Conservation (phyloP, 2,329 filamentous ascomycete genomes). For the Xylariaceae sp. region DNA sequence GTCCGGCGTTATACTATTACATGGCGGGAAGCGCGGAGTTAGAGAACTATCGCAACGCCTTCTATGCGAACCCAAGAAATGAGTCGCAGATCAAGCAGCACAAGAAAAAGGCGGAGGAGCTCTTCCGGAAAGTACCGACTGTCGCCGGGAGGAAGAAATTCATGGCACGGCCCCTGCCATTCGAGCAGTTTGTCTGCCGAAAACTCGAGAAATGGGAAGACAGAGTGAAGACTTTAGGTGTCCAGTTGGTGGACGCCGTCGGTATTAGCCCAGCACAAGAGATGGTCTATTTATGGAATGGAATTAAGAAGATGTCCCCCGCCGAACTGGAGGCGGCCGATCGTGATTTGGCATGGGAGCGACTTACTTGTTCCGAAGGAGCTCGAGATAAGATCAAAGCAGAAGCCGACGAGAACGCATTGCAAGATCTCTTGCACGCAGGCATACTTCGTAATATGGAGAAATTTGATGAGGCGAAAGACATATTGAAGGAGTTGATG, state of each 20-base stretch:
- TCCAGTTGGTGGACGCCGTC: slow-evolving; percentile 74
- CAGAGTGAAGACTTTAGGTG: slow-evolving; percentile 61
- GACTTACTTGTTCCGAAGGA: slow-evolving; percentile 51
- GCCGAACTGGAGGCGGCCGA: slow-evolving; percentile 62
- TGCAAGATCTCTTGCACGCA: slow-evolving; percentile 63
- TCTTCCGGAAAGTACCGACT: slow-evolving; percentile 66
- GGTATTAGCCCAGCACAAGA: slow-evolving; percentile 79
- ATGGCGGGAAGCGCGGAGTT: slow-evolving; percentile 76
- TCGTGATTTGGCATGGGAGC: slow-evolving; percentile 58
- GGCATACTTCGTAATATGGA: slow-evolving; percentile 63
- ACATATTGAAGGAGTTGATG: slow-evolving; percentile 62
- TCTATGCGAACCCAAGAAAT: slow-evolving; percentile 34
- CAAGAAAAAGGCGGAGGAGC: slow-evolving; percentile 63
- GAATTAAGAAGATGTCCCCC: slow-evolving; percentile 72
- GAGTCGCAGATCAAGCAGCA: slow-evolving; percentile 49
- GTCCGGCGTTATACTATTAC: slow-evolving; percentile 83
- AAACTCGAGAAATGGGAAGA: slow-evolving; percentile 89
- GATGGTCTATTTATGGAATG: slow-evolving; percentile 94
- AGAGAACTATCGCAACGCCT: slow-evolving; percentile 69
- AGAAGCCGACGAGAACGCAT: slow-evolving; percentile 57
- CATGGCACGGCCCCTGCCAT: slow-evolving; percentile 83
- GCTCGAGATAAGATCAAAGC: slow-evolving; percentile 44
- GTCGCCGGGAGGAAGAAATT: slow-evolving; percentile 83
- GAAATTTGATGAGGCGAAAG: slow-evolving; percentile 60
- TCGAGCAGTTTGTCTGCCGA: slow-evolving; percentile 78